Evolutionary conservation across 257 asterid species (phyloP).

Genomic region (Fraxinus excelsior): DNA sequence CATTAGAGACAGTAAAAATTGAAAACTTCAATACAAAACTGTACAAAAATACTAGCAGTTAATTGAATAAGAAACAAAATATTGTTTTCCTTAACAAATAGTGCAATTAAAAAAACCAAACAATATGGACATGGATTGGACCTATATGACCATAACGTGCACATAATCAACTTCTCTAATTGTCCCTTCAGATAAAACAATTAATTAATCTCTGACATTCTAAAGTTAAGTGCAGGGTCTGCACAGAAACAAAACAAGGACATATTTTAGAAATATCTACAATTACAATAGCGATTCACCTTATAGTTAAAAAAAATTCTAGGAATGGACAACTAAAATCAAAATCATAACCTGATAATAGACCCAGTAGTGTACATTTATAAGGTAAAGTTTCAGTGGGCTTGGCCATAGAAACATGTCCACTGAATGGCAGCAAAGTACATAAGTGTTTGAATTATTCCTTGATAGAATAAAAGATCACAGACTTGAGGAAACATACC

Average conservation of each 20-base stretch:
- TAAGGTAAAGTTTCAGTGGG: neutral
- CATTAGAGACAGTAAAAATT: neutral
- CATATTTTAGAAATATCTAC: neutral
- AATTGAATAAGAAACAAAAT: neutral
- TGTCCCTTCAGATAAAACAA: neutral
- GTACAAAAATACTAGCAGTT: neutral
- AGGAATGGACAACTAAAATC: neutral
- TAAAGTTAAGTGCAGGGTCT: neutral
- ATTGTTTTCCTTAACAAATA: neutral
- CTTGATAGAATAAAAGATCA: neutral
- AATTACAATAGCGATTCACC: neutral
- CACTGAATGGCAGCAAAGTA: neutral
- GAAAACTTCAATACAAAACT: neutral
- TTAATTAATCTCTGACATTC: neutral
- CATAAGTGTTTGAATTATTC: neutral
- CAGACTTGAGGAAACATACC: slow-evolving; percentile 41
- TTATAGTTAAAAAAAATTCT: neutral
- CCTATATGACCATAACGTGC: neutral
- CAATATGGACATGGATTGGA: neutral
- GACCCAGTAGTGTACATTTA: neutral
- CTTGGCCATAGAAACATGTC: neutral
- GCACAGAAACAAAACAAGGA: neutral
- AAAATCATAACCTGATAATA: neutral
- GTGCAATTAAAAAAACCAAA: neutral
- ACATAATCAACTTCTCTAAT: neutral